Percentiles rank a stretch among this genome's conserved stretches.
Evolutionary conservation across 768 basidiomycete species (phyloP).

Genomic region (Termitomyces sp.): DNA sequence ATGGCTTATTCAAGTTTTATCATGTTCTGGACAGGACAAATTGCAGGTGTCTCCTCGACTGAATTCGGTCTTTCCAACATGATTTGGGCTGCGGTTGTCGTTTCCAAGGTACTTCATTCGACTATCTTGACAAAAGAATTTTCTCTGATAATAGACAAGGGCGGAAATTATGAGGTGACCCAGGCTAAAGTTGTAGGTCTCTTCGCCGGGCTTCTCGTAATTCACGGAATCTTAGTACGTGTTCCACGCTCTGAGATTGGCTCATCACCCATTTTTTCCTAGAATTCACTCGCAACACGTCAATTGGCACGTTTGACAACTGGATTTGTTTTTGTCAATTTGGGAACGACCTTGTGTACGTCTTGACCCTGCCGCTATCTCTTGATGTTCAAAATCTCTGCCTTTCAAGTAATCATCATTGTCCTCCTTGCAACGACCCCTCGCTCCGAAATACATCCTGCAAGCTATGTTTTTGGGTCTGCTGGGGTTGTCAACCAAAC

Average conservation of each 20-base stretch:
- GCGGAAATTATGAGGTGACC: constrained; percentile 56
- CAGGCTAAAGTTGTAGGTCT: constrained; percentile 74
- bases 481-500: constrained; percentile 73
- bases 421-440: constrained; percentile 72
- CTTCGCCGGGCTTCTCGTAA: constrained; percentile 66
- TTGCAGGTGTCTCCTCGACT: constrained; percentile 81
- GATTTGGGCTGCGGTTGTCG: constrained; percentile 72
- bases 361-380: constrained; percentile 3
- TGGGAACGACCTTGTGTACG: constrained; percentile 69
- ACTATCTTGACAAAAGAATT: background rate
- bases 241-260: background rate
- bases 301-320: constrained; percentile 70
- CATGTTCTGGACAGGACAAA: constrained; percentile 44
- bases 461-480: constrained; percentile 74
- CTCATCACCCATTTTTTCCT: constrained; percentile 1
- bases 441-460: constrained; percentile 74
- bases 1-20: background rate
- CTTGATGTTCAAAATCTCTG: constrained; percentile 2
- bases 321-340: constrained; percentile 82
- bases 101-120: constrained; percentile 38
- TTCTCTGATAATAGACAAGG: constrained; percentile 19
- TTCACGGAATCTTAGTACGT: constrained; percentile 68
- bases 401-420: constrained; percentile 68
- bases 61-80: constrained; percentile 78
- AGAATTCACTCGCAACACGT: constrained; percentile 70